phyloP scores from a whole-genome alignment of 768 basidiomycete species.

The Kwoniella newhampshirensis region DNA sequence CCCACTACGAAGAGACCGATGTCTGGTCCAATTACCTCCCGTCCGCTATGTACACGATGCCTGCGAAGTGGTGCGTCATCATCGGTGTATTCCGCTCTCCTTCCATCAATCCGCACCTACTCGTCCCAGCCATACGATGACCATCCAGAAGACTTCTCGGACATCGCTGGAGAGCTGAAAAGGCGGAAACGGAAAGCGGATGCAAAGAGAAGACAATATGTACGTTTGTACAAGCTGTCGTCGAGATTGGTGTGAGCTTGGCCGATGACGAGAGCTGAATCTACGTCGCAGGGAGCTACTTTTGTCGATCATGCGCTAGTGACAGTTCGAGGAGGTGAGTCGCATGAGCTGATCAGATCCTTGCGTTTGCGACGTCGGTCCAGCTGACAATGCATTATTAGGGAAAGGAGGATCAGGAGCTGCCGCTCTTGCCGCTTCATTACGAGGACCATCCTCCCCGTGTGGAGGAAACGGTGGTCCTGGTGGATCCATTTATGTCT shows the following conservation, averaged over 20 bases:
- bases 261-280: no score
- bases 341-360: slow-evolving; percentile 2
- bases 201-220: slow-evolving; percentile 51
- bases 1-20: no score
- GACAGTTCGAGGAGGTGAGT: slow-evolving; percentile 70
- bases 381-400: slow-evolving; percentile 40
- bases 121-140: neutral
- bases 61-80: no score
- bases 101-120: neutral
- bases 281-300: slow-evolving; percentile 63
- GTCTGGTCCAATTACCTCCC: no score
- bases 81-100: neutral
- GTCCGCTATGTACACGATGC: no score
- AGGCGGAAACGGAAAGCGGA: slow-evolving; percentile 41
- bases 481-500: slow-evolving; percentile 82
- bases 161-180: slow-evolving; percentile 27
- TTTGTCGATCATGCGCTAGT: slow-evolving; percentile 81
- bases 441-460: slow-evolving; percentile 79
- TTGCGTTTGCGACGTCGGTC: slow-evolving; percentile 26
- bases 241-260: neutral
- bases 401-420: slow-evolving; percentile 88
- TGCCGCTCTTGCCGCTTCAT: slow-evolving; percentile 89
- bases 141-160: slow-evolving; percentile 3
- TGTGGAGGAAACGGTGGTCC: slow-evolving; percentile 90
- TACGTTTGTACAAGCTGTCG: slow-evolving; percentile 22